These are phyloP conservation scores for Fusarium sp. DNA, from an alignment of 2,329 filamentous ascomycete genomes.

Conservation along the genomic window DNA sequence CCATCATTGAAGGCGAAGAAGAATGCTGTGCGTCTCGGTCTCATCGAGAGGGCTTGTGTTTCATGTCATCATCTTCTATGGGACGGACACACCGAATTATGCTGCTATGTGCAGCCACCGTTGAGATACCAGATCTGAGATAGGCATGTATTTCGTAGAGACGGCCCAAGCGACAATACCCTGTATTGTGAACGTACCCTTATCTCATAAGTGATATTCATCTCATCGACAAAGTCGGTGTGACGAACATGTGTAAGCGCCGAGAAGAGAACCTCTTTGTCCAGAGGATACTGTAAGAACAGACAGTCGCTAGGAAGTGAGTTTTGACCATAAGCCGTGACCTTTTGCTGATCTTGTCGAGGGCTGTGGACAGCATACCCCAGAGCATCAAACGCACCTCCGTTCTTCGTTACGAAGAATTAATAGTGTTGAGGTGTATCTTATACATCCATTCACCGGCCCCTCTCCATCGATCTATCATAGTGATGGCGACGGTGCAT, in stretches of 20 bases:
- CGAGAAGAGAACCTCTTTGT: background rate
- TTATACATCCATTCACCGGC: background rate
- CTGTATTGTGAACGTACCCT: background rate
- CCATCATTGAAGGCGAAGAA: background rate
- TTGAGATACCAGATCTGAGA: background rate
- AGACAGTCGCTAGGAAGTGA: background rate
- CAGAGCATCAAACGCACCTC: background rate
- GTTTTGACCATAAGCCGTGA: background rate
- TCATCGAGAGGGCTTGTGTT: background rate
- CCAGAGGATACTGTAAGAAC: background rate
- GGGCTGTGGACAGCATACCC: background rate
- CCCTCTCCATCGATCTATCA: background rate
- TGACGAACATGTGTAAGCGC: constrained; percentile 2
- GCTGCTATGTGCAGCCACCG: constrained; percentile 2
- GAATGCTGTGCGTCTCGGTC: background rate
- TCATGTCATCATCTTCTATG: background rate
- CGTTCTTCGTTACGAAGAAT: background rate
- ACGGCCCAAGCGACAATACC: background rate
- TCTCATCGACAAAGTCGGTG: constrained; percentile 6
- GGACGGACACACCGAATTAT: background rate
- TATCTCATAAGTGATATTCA: background rate
- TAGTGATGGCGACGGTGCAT: background rate
- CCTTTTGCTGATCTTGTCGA: background rate
- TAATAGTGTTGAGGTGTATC: background rate
- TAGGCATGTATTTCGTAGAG: background rate